A percentile compares a stretch with the other conserved stretches of the same genome.
phyloP scores from a whole-genome alignment of 129 eudicot species.

The Centaurea solstitialis region DNA sequence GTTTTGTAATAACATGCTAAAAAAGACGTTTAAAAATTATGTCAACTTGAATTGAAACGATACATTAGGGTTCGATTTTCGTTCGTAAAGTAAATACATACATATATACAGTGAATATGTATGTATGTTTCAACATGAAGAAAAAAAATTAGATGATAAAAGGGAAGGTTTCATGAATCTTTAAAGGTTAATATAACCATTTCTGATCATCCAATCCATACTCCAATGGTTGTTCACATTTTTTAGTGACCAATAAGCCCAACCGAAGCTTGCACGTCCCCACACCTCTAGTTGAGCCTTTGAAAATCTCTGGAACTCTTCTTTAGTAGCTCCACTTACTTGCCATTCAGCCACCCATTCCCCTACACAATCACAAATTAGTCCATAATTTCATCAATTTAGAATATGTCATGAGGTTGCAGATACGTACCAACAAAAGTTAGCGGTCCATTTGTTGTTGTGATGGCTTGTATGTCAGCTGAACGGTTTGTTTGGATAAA shows the following conservation, averaged over 20 bases:
- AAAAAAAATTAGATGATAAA: neutral
- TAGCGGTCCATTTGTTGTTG: constrained; percentile 52
- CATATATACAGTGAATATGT: neutral
- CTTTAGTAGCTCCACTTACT: constrained; percentile 34
- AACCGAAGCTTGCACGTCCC: constrained; percentile 58
- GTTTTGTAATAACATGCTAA: neutral
- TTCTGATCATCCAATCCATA: constrained; percentile 64
- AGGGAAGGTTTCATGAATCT: neutral
- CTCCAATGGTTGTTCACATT: constrained; percentile 54
- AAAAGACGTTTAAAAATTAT: neutral
- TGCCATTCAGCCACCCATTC: constrained; percentile 75
- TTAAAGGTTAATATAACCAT: constrained; percentile 47
- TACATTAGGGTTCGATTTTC: neutral
- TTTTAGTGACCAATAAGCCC: constrained; percentile 75
- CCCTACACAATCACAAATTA: constrained; percentile 38
- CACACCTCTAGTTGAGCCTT: constrained; percentile 55
- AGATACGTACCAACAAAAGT: constrained; percentile 57
- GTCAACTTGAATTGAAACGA: neutral
- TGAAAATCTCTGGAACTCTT: constrained; percentile 42
- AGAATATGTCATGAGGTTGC: neutral
- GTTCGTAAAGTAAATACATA: neutral
- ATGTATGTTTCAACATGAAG: neutral
- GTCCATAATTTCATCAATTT: neutral
- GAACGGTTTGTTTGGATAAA: constrained; percentile 41
- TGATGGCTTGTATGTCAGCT: constrained; percentile 35